Evolutionary conservation across 2,329 filamentous ascomycete genomes (phyloP).

Genomic region (Fusarium equiseti): DNA sequence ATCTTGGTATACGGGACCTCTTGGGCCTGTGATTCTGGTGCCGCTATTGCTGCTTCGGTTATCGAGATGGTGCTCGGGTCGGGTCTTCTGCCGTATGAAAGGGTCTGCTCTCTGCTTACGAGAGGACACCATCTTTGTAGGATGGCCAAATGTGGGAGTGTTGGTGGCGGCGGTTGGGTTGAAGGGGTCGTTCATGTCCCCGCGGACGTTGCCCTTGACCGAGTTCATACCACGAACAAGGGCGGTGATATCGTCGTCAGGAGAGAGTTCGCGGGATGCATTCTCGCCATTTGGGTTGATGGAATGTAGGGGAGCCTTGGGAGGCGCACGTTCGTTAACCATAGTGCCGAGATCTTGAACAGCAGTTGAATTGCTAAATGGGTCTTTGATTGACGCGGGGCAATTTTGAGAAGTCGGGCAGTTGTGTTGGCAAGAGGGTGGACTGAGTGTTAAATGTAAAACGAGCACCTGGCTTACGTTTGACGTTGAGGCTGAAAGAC

Average conservation of each 20-base stretch:
- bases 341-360: conserved; percentile 51
- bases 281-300: conserved; percentile 50
- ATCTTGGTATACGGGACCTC: conserved; percentile 61
- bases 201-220: conserved; percentile 43
- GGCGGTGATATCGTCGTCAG: conserved; percentile 53
- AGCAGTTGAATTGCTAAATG: conserved; percentile 19
- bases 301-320: conserved; percentile 59
- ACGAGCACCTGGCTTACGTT: conserved; percentile 30
- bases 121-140: conserved; percentile 60
- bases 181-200: conserved; percentile 26
- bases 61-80: conserved; percentile 69
- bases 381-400: conserved; percentile 21
- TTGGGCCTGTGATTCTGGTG: conserved; percentile 61
- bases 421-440: conserved; percentile 30
- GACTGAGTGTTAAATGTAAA: conserved; percentile 43
- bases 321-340: conserved; percentile 62
- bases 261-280: conserved; percentile 44
- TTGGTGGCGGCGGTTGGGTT: conserved; percentile 25
- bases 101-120: conserved; percentile 68
- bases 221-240: conserved; percentile 49
- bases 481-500: not conserved
- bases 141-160: conserved; percentile 54
- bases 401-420: conserved; percentile 36
- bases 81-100: conserved; percentile 66
- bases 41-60: conserved; percentile 45